These are phyloP conservation scores for Salvia hispanica DNA, from an alignment of 257 asterid species.

Conservation along the genomic window DNA sequence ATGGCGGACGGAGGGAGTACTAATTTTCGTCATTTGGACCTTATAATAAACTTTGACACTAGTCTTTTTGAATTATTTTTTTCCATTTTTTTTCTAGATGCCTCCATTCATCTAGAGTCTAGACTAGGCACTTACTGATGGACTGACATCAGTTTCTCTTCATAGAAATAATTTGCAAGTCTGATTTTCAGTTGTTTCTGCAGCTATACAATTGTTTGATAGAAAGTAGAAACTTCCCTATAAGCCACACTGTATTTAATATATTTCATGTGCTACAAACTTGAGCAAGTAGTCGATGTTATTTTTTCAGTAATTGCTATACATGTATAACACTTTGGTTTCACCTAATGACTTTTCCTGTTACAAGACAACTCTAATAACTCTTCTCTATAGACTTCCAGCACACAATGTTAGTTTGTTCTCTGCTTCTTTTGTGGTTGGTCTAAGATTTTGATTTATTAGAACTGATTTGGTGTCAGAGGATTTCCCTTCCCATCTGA, in stretches of 20 bases:
- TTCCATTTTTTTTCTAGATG: neutral
- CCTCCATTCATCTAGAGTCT: constrained; percentile 8
- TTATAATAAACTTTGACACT: neutral
- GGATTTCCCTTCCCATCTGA: neutral
- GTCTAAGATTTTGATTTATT: neutral
- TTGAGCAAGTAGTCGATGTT: constrained; percentile 6
- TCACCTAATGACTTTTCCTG: neutral
- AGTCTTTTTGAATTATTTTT: neutral
- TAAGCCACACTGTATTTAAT: neutral
- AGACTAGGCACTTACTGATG: neutral
- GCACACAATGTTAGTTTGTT: neutral
- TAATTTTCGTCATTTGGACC: constrained; percentile 5
- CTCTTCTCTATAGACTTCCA: constrained; percentile 1
- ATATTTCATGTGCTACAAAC: neutral
- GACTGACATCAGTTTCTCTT: neutral
- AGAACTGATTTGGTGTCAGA: neutral
- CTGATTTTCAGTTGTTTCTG: neutral
- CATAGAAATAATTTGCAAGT: neutral
- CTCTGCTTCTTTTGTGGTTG: neutral
- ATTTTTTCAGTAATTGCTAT: neutral
- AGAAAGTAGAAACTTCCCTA: neutral
- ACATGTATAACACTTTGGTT: neutral
- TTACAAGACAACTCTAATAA: no score
- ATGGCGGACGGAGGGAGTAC: neutral
- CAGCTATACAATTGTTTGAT: neutral